These are phyloP conservation scores for Diatrype stigma DNA, from an alignment of 2,329 filamentous ascomycete species.

Conservation along the genomic window DNA sequence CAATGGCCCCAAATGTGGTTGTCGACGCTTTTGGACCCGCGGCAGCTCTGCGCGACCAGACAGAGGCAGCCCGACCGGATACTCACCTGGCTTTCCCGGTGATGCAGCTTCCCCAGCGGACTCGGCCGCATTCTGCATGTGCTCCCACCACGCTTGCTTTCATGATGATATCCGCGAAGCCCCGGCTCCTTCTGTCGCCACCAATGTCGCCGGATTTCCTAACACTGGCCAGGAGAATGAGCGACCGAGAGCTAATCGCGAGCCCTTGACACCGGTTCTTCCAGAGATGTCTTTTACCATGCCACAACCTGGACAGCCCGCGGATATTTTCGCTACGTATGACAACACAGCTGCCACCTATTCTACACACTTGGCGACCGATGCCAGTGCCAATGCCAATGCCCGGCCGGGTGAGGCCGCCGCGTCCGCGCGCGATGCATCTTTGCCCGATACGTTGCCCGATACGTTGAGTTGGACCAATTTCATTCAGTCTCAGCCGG, in stretches of 20 bases:
- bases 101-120: conserved; percentile 22
- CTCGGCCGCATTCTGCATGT: conserved; percentile 55
- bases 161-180: conserved; percentile 45
- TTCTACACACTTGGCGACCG: conserved; percentile 27
- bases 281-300: conserved; percentile 40
- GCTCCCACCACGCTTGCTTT: conserved; percentile 58
- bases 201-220: conserved; percentile 3
- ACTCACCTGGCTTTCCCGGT: conserved; percentile 18
- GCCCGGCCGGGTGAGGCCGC: conserved; percentile 19
- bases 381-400: conserved; percentile 20
- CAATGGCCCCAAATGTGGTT: conserved; percentile 52
- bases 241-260: conserved; percentile 41
- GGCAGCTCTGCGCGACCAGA: conserved; percentile 29
- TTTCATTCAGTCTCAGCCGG: conserved; percentile 35
- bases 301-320: conserved; percentile 31
- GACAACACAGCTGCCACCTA: conserved; percentile 29
- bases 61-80: conserved; percentile 21
- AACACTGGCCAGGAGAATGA: conserved; percentile 50
- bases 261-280: conserved; percentile 47
- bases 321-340: conserved; percentile 38
- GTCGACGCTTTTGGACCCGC: conserved; percentile 57
- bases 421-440: conserved; percentile 31
- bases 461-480: conserved; percentile 53
- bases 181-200: conserved; percentile 18
- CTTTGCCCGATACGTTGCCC: conserved; percentile 55